These are phyloP conservation scores for Dryas octopetala DNA, from an alignment of 306 rosid genomes.

Conservation along the genomic window DNA sequence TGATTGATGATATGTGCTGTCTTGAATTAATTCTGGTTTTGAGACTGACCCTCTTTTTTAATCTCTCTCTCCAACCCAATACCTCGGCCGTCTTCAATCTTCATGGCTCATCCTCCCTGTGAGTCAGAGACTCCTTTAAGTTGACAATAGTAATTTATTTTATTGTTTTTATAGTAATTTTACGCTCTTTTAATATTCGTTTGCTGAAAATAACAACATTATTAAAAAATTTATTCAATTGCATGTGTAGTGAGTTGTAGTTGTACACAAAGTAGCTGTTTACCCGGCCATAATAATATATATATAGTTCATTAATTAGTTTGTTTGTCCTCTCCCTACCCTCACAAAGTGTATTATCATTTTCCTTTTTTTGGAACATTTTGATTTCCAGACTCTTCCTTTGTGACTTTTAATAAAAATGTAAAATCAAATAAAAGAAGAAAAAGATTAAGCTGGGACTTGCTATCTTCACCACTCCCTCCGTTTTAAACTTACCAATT, in stretches of 20 bases:
- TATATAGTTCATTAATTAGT: no score
- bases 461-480: background rate
- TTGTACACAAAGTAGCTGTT: no score
- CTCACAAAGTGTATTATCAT: background rate
- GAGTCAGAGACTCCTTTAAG: background rate
- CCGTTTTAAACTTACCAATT: no score
- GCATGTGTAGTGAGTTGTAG: no score
- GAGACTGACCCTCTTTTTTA: background rate
- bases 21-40: constrained; percentile 8
- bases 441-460: background rate
- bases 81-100: background rate
- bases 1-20: background rate
- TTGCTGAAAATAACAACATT: no score
- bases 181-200: no score
- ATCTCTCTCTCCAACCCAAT: background rate
- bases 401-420: background rate
- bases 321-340: no score
- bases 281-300: no score
- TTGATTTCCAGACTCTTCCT: constrained; percentile 9
- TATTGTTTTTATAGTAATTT: background rate
- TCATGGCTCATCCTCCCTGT: background rate
- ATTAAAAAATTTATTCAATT: no score
- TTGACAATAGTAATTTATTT: background rate
- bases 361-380: background rate
- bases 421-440: no score